A percentile compares a stretch with the other conserved stretches of the same genome.
phyloP scores from a whole-genome alignment of 2,329 filamentous ascomycete genomes.

The Alternaria arborescens region DNA sequence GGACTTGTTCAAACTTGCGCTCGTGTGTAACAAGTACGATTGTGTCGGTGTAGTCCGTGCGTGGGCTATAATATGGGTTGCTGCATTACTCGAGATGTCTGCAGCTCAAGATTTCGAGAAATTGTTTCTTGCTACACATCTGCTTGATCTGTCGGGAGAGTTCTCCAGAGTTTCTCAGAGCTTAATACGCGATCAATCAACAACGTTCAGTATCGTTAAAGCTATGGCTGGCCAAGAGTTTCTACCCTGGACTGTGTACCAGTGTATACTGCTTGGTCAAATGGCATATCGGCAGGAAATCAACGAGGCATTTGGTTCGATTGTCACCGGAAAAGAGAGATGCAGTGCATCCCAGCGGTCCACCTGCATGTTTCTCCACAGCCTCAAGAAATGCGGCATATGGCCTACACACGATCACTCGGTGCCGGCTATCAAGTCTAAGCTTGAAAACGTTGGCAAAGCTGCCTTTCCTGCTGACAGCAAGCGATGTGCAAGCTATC shows the following conservation, averaged over 20 bases:
- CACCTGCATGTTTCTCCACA: no score
- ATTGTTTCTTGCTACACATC: slow-evolving; percentile 14
- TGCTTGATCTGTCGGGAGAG: slow-evolving; percentile 15
- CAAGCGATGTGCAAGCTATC: no score
- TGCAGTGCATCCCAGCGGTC: not conserved
- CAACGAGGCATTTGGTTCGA: not conserved
- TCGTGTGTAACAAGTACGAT: slow-evolving; percentile 38
- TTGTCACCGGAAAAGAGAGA: not conserved
- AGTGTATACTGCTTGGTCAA: not conserved
- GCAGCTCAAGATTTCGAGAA: not conserved
- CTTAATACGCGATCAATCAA: no score
- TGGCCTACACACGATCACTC: no score
- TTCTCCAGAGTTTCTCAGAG: slow-evolving; percentile 2
- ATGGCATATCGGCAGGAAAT: not conserved
- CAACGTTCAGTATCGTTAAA: not conserved
- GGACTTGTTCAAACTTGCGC: slow-evolving; percentile 28
- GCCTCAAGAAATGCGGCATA: no score
- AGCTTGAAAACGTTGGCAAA: no score
- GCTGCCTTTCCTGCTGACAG: no score
- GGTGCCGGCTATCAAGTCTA: no score
- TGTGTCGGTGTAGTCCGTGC: slow-evolving; percentile 24
- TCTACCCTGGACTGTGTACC: not conserved
- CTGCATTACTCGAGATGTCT: not conserved
- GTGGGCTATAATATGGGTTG: slow-evolving; percentile 22
- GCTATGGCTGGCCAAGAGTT: not conserved